These are phyloP conservation scores for Naganishia sp. DNA, from an alignment of 1,284 basidiomycete genomes.

Conservation along the genomic window DNA sequence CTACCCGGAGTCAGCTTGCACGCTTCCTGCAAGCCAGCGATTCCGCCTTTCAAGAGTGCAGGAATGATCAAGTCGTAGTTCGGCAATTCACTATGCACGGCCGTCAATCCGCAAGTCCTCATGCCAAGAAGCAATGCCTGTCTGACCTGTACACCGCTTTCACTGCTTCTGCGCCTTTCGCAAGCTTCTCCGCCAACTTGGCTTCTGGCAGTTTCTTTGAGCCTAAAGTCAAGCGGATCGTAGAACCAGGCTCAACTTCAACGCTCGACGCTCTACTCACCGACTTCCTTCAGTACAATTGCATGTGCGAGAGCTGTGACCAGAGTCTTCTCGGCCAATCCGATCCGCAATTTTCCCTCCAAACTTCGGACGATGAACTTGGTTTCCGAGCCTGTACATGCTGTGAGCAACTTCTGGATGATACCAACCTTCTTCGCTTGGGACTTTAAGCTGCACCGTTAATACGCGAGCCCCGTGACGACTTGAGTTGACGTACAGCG, in stretches of 20 bases:
- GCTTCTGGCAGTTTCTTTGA: conserved; percentile 74
- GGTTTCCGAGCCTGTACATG: conserved; percentile 79
- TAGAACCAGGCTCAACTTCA: neutral
- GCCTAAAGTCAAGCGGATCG: conserved; percentile 53
- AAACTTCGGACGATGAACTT: conserved; percentile 95
- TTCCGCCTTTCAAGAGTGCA: conserved; percentile 76
- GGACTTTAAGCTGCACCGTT: conserved; percentile 60
- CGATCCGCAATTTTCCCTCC: conserved; percentile 96
- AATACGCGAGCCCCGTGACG: conserved; percentile 8
- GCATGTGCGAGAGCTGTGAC: conserved; percentile 86
- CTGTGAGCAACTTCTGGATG: conserved; percentile 90
- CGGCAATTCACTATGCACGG: conserved; percentile 74
- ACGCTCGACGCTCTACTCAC: conserved; percentile 54
- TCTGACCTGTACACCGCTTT: conserved; percentile 88
- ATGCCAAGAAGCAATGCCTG: conserved; percentile 7
- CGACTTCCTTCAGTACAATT: conserved; percentile 72
- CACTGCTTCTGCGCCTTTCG: conserved; percentile 74
- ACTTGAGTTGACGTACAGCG: conserved; percentile 60
- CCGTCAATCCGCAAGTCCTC: neutral
- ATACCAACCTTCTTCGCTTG: conserved; percentile 93
- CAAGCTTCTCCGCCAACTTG: conserved; percentile 71
- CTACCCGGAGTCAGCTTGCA: conserved; percentile 89
- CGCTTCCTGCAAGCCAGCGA: conserved; percentile 67
- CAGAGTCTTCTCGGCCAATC: conserved; percentile 92
- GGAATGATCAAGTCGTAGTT: conserved; percentile 94